A percentile compares a stretch with the other conserved stretches of the same genome.
These are phyloP conservation scores for Centaurea solstitialis DNA, from an alignment of 129 eudicot genomes.

Conservation along the genomic window DNA sequence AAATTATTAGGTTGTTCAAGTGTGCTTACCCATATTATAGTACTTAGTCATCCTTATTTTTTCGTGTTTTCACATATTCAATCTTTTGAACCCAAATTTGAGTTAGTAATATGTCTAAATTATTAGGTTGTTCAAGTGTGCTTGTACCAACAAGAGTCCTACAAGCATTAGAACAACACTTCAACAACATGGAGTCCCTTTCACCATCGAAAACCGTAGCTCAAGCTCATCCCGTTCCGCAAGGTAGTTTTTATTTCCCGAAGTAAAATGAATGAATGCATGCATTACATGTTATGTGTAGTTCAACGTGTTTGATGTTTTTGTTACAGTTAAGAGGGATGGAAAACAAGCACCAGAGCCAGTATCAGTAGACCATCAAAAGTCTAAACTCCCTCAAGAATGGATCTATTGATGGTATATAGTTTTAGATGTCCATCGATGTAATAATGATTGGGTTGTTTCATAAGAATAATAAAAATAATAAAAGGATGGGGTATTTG, in stretches of 20 bases:
- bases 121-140: constrained; percentile 52
- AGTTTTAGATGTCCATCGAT: not conserved
- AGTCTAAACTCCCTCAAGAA: constrained; percentile 51
- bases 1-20: constrained; percentile 47
- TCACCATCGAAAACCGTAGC: constrained; percentile 21
- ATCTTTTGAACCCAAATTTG: not conserved
- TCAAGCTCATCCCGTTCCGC: constrained; percentile 8
- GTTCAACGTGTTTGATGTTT: not conserved
- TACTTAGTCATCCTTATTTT: no score
- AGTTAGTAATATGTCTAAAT: not conserved
- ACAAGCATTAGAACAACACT: constrained; percentile 53
- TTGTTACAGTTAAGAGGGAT: constrained; percentile 25
- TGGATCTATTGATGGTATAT: constrained; percentile 51
- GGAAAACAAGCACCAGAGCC: constrained; percentile 11
- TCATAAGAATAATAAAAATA: not conserved
- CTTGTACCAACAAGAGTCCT: constrained; percentile 59
- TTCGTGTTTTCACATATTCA: not conserved
- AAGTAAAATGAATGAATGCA: not conserved
- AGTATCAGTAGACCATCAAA: constrained; percentile 27
- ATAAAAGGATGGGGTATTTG: not conserved
- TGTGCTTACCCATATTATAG: no score
- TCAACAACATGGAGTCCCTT: constrained; percentile 39
- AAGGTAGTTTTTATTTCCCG: constrained; percentile 19
- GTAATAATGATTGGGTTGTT: constrained; percentile 14
- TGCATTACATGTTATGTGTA: not conserved